phyloP scores from a whole-genome alignment of 805 yeast genomes.

The Saccharomycopsis microspora region DNA sequence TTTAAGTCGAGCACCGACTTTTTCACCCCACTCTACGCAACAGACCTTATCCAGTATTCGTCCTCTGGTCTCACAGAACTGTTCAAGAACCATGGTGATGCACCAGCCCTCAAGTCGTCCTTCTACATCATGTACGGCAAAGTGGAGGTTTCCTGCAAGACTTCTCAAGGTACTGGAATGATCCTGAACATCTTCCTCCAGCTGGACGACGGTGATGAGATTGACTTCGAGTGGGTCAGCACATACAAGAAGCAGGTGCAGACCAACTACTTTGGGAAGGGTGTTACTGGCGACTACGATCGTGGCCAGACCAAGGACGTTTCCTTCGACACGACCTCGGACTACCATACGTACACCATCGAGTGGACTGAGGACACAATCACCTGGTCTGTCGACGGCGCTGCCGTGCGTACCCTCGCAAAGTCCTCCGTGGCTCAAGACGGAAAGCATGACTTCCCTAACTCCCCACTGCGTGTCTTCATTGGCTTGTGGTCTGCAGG shows the following conservation, averaged over 20 bases:
- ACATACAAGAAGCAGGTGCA: slow-evolving; percentile 65
- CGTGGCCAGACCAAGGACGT: slow-evolving; percentile 48
- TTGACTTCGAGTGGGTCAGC: slow-evolving; percentile 84
- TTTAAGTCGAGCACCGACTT: slow-evolving; percentile 30
- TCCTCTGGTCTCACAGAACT: slow-evolving; percentile 39
- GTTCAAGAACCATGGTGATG: slow-evolving; percentile 39
- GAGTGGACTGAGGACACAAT: slow-evolving; percentile 68
- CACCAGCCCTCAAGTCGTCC: slow-evolving; percentile 51
- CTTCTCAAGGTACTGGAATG: slow-evolving; percentile 54
- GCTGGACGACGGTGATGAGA: slow-evolving; percentile 78
- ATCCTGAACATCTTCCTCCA: slow-evolving; percentile 58
- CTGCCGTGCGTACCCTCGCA: slow-evolving; percentile 47
- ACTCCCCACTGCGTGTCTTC: slow-evolving; percentile 67
- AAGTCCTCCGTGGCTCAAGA: slow-evolving; percentile 21
- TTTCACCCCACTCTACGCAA: slow-evolving; percentile 21
- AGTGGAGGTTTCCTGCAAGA: slow-evolving; percentile 44
- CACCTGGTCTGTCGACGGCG: slow-evolving; percentile 68
- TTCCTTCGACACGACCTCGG: slow-evolving; percentile 48
- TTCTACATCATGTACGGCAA: slow-evolving; percentile 67
- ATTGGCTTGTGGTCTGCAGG: slow-evolving; percentile 82
- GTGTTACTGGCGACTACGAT: slow-evolving; percentile 65
- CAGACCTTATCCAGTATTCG: slow-evolving; percentile 27
- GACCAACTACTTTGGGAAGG: slow-evolving; percentile 74
- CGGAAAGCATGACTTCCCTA: slow-evolving; percentile 69
- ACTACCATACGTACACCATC: slow-evolving; percentile 68